Conservation (phyloP, 179 eudicot species). For the Pouteria campechiana region DNA sequence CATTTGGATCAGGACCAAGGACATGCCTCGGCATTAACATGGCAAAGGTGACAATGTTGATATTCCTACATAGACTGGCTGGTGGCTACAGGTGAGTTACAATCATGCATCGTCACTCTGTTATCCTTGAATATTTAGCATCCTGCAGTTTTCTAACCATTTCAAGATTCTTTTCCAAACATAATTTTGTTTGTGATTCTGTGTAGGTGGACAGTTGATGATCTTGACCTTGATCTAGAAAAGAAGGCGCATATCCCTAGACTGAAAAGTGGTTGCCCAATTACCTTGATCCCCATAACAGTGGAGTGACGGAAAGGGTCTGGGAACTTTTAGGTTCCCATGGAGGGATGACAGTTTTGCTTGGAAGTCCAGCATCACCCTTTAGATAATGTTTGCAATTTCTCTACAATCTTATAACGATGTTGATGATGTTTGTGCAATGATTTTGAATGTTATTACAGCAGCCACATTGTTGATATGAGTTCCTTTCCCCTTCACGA, state of each 20-base stretch:
- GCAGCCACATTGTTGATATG: too few species aligned
- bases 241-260: slow-evolving; percentile 18
- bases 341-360: too few species aligned
- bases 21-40: slow-evolving; percentile 27
- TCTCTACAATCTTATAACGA: too few species aligned
- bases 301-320: too few species aligned
- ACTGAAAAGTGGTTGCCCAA: slow-evolving; percentile 20
- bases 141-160: too few species aligned
- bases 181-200: neutral
- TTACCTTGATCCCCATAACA: slow-evolving; percentile 7
- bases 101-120: neutral
- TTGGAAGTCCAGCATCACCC: too few species aligned
- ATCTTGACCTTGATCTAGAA: slow-evolving; percentile 19
- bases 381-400: too few species aligned
- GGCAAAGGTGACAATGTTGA: slow-evolving; percentile 22
- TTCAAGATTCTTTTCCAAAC: neutral
- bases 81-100: slow-evolving; percentile 24
- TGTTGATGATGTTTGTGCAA: too few species aligned
- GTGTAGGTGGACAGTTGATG: slow-evolving; percentile 21
- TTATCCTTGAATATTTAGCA: too few species aligned
- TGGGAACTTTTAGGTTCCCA: too few species aligned
- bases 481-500: too few species aligned
- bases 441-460: too few species aligned
- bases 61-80: slow-evolving; percentile 15
- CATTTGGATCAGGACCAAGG: slow-evolving; percentile 23